Evolutionary conservation across 148 eudicot species (phyloP), one percentile per base, ranked within the genome.

Genomic region (Rhododendron mucronatum): DNA sequence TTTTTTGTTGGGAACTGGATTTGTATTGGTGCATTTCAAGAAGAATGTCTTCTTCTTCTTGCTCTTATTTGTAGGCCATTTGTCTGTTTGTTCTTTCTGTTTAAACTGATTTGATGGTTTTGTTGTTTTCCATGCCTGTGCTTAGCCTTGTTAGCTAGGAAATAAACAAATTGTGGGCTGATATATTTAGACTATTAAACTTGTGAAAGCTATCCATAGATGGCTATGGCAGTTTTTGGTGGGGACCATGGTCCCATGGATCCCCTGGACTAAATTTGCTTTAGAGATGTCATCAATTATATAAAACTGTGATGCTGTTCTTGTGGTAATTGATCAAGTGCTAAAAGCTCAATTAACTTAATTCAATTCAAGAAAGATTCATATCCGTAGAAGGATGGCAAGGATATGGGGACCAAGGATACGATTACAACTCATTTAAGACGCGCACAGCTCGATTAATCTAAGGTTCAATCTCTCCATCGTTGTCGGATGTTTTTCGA

Each of bases 31-130:
- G 33, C 35, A 61, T 75, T 55, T 76, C 48, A 84, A 55, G 30
- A 30, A 77, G 86, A 80, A 80, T 57, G 86, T 44, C 71, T 26
- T 82, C 84, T 82, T 88, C 78, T 51, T 74, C 78, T 88, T 76
- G 87, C 82, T 88, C 78, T 82, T 81, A 16, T 82, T 82, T 67
- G 87, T 61, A 28, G 77, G 63, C 67, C 78, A 45, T 81, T 84
- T 78, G 80, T 20, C 47, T 55, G 82, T 44, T 81, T 73, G 76
- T 81, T 85, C 82, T 88, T 82, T 76, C 55, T 44, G 37, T 50
- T 84, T 48, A n/a, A 59, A 20, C 71, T 83, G 28, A 84, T 84
- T 71, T 14, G 5, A n/a, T 28, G 37, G 53, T 84, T 0, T 55
- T 57, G 26, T 76, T 78, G 63, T 47, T 84, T 21, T 39, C 80